Evolutionary conservation across 2,329 filamentous ascomycete species (phyloP).

Genomic region (Fonsecaea erecta): DNA sequence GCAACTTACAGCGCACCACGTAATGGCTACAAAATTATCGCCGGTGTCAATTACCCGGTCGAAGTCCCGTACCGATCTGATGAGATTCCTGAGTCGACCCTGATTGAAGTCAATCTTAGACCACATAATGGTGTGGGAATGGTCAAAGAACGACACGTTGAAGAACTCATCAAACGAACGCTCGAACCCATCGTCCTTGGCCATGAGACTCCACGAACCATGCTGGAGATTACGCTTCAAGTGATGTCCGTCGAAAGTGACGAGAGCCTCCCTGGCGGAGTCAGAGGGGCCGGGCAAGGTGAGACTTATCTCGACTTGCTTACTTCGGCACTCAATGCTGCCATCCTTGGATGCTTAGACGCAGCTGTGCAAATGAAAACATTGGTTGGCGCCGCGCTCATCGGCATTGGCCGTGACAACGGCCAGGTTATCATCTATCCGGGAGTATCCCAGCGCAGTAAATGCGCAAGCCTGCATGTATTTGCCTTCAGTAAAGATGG

Average conservation of each 20-base stretch:
- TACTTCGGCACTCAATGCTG: constrained; percentile 79
- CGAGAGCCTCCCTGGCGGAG: constrained; percentile 39
- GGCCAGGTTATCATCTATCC: constrained; percentile 62
- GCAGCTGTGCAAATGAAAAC: constrained; percentile 79
- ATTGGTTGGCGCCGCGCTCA: constrained; percentile 68
- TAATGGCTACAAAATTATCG: constrained; percentile 78
- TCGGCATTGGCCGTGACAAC: constrained; percentile 59
- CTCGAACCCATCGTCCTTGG: constrained; percentile 48
- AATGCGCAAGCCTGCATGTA: constrained; percentile 76
- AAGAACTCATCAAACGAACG: constrained; percentile 56
- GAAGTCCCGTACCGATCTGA: constrained; percentile 82
- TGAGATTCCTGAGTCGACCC: constrained; percentile 87
- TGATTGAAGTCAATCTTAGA: constrained; percentile 86
- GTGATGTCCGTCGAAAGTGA: constrained; percentile 43
- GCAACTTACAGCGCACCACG: constrained; percentile 50
- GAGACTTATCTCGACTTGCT: constrained; percentile 73
- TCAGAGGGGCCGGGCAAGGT: constrained; percentile 36
- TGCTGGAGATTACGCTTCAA: constrained; percentile 51
- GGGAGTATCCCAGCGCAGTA: constrained; percentile 63
- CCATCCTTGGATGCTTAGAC: constrained; percentile 77
- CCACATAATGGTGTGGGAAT: constrained; percentile 84
- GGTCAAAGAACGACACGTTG: constrained; percentile 81
- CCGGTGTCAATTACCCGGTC: constrained; percentile 88
- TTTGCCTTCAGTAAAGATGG: constrained; percentile 77
- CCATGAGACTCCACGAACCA: constrained; percentile 50